Evolutionary conservation across 345 rosid species (phyloP).

Genomic region (Gossypium raimondii): DNA sequence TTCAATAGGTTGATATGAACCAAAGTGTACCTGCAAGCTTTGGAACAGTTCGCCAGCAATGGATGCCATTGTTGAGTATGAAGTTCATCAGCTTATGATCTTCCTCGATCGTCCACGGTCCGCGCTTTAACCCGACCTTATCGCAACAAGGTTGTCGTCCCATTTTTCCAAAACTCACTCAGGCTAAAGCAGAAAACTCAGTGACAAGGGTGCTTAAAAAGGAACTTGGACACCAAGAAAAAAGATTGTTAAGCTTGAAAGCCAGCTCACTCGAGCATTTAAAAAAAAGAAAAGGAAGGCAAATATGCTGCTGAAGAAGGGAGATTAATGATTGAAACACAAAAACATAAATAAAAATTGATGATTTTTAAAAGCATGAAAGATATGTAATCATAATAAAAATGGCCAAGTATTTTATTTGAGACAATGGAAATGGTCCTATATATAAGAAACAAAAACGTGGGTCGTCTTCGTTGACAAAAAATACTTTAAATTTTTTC

Average conservation of each 20-base stretch:
- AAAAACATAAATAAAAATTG: not conserved
- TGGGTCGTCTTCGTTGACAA: constrained; percentile 40
- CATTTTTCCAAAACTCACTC: constrained; percentile 26
- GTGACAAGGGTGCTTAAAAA: constrained; percentile 16
- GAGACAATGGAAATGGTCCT: constrained; percentile 29
- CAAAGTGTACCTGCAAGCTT: constrained; percentile 74
- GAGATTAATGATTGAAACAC: constrained; percentile 32
- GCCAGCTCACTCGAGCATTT: constrained; percentile 37
- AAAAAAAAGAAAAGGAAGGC: constrained; percentile 13
- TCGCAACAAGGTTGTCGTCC: constrained; percentile 97
- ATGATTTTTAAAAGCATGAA: not conserved
- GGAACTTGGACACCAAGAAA: constrained; percentile 18
- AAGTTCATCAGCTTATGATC: constrained; percentile 86
- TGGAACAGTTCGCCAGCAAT: constrained; percentile 91
- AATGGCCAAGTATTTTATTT: constrained; percentile 19
- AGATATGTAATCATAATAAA: constrained; percentile 17
- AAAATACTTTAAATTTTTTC: not conserved
- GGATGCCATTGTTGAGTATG: constrained; percentile 85
- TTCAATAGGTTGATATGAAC: not conserved
- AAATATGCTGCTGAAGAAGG: constrained; percentile 26
- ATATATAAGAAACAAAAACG: constrained; percentile 24
- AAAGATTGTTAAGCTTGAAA: constrained; percentile 28
- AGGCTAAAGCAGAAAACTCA: not conserved
- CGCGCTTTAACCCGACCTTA: constrained; percentile 83
- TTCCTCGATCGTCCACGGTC: constrained; percentile 98